Evolutionary conservation across 805 yeast species (phyloP).

Genomic region (Debaryomyces tyrocola): DNA sequence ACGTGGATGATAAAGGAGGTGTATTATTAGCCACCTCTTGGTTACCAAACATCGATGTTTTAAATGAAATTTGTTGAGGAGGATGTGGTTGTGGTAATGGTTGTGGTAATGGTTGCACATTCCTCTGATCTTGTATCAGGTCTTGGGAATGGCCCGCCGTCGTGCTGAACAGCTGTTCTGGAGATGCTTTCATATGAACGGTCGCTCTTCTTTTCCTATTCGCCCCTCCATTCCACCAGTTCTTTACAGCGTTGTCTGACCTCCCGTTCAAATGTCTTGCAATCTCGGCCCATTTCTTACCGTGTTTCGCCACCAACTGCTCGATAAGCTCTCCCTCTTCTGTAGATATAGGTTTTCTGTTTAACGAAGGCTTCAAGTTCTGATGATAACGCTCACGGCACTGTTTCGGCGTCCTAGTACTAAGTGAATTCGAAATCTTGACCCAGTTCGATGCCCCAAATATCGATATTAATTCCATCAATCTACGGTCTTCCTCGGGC

Average conservation of each 20-base stretch:
- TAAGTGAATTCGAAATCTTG: conserved; percentile 68
- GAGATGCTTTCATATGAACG: not conserved
- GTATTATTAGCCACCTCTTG: not conserved
- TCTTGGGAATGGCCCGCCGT: not conserved
- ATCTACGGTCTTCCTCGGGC: conserved; percentile 73
- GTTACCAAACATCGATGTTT: conserved; percentile 39
- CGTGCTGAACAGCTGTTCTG: not conserved
- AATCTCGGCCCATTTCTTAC: conserved; percentile 93
- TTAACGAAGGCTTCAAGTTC: conserved; percentile 80
- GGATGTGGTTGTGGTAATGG: conserved; percentile 4
- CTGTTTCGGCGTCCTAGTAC: conserved; percentile 84
- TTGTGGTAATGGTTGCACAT: not conserved
- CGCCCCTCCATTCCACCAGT: conserved; percentile 97
- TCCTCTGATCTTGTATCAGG: not conserved
- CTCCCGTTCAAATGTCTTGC: conserved; percentile 85
- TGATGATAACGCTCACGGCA: conserved; percentile 91
- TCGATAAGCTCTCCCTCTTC: conserved; percentile 86
- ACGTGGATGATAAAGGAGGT: not conserved
- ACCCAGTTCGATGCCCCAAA: conserved; percentile 91
- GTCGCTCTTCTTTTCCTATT: conserved; percentile 67
- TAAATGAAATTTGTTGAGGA: conserved; percentile 34
- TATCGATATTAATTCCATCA: conserved; percentile 64
- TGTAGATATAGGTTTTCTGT: conserved; percentile 76
- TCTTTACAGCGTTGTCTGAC: conserved; percentile 87
- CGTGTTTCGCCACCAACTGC: conserved; percentile 72